These are phyloP conservation scores for Trifolium pratense DNA, from an alignment of 306 rosid species.

Conservation along the genomic window DNA sequence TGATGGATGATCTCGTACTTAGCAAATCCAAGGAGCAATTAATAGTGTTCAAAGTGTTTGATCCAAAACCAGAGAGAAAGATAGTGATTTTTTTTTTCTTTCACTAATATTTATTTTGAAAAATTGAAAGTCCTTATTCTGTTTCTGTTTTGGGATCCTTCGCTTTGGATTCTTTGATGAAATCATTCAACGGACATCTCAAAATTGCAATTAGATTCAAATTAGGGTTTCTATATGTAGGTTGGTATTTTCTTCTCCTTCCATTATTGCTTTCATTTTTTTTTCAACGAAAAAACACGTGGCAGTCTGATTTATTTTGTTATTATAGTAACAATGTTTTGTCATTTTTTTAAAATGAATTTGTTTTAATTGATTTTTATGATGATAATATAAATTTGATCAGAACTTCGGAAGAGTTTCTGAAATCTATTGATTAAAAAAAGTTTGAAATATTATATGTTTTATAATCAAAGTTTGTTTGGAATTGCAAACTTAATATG, in stretches of 20 bases:
- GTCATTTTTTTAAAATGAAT: no score
- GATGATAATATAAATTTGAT: no score
- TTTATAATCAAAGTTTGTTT: no score
- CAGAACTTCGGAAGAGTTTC: no score
- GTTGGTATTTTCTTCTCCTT: not conserved
- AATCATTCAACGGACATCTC: not conserved
- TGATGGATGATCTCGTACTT: not conserved
- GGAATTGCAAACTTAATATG: no score
- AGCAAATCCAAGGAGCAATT: not conserved
- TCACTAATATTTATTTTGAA: not conserved
- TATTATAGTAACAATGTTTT: no score
- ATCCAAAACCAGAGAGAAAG: not conserved
- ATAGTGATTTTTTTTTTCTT: not conserved
- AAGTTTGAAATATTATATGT: no score
- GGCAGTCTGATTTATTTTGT: no score
- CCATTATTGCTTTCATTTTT: not conserved
- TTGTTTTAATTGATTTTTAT: no score
- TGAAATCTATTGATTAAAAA: no score
- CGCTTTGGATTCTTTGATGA: not conserved
- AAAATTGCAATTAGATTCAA: not conserved
- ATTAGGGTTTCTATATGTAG: not conserved
- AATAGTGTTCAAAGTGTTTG: not conserved
- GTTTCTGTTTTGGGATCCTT: not conserved
- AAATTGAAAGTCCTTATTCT: not conserved
- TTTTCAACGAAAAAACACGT: no score